Evolutionary conservation across 495 filamentous ascomycete species (phyloP).

Genomic region (Lepidopterella palustris): DNA sequence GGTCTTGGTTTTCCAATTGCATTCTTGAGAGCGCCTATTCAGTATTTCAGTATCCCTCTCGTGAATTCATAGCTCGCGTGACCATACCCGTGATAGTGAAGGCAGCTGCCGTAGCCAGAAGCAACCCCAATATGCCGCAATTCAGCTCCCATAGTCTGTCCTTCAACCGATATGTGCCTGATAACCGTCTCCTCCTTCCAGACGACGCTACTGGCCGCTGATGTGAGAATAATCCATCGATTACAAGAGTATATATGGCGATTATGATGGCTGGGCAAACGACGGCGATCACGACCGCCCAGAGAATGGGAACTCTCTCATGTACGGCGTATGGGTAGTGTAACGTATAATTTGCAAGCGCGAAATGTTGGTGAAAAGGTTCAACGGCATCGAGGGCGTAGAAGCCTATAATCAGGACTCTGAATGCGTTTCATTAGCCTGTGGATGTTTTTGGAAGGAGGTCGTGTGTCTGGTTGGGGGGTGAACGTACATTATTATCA

Average conservation of each 20-base stretch:
- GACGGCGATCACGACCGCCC: slow-evolving; percentile 51
- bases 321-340: slow-evolving; percentile 68
- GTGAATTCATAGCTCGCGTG: background rate
- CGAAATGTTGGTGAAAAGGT: slow-evolving; percentile 55
- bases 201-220: slow-evolving; percentile 42
- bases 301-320: slow-evolving; percentile 61
- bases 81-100: slow-evolving; percentile 62
- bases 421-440: slow-evolving; percentile 35
- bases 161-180: slow-evolving; percentile 61
- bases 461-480: slow-evolving; percentile 21
- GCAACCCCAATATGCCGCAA: slow-evolving; percentile 67
- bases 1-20: slow-evolving; percentile 79
- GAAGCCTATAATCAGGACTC: slow-evolving; percentile 48
- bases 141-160: slow-evolving; percentile 76
- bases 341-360: slow-evolving; percentile 53
- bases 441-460: slow-evolving; percentile 21
- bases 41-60: background rate
- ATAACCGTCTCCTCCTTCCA: slow-evolving; percentile 44
- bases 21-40: slow-evolving; percentile 65
- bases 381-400: slow-evolving; percentile 49
- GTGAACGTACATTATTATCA: slow-evolving; percentile 53
- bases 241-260: slow-evolving; percentile 61
- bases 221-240: slow-evolving; percentile 65
- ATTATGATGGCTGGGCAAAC: slow-evolving; percentile 59
- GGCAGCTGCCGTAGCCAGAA: slow-evolving; percentile 56